Base-by-base conservation (phyloP, 805 yeast species). In the Suhomyces faveliae region DNA sequence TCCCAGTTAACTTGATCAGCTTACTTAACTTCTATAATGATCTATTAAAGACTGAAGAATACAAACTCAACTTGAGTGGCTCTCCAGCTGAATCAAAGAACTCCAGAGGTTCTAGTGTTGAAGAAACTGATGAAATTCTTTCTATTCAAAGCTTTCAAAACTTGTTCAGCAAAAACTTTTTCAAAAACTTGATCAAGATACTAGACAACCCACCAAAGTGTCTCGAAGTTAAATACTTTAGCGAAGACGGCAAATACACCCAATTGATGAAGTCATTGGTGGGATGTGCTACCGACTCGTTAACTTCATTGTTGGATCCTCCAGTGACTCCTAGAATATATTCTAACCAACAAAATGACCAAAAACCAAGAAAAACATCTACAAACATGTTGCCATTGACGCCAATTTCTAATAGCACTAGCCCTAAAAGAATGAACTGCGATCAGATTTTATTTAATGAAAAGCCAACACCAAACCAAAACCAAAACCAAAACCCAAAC, bases 191-290 rank as follows among this genome's bases (percentile, higher is more conserved):
- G 53, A 49, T 59, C 37, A 73, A 71, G 55, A 69, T 73, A 23
- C 58, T 73, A 51, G 70, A 72, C 48, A 67, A 71, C 50, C 77
- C 77, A 6, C 81, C 81, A 27, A 71, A 74, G 30, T 68, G 78
- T 13, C 61, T 76, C 51, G 74, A 73, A 57, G 57, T 67, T 44
- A 77, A 74, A 59, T 78, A 74, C 58, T 73, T 72, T 56, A 62
- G 64, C 51, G 69, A 70, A 33, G 59, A 56, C 39, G 62, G 66
- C 40, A 70, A 68, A 50, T 63, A 64, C 54, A 60, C 66, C 43
- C 59, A 60, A 43, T 62, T 69, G 51, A 72, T 72, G 77, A 64
- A 60, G 48, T 52, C 61, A 25, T 54, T 72, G 53, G 63, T 70
- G 35, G 58, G 59, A 25, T 65, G 62, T 47, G 66, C 71, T 39